Conservation (phyloP, 306 rosid genomes). For the Neltuma alba region DNA sequence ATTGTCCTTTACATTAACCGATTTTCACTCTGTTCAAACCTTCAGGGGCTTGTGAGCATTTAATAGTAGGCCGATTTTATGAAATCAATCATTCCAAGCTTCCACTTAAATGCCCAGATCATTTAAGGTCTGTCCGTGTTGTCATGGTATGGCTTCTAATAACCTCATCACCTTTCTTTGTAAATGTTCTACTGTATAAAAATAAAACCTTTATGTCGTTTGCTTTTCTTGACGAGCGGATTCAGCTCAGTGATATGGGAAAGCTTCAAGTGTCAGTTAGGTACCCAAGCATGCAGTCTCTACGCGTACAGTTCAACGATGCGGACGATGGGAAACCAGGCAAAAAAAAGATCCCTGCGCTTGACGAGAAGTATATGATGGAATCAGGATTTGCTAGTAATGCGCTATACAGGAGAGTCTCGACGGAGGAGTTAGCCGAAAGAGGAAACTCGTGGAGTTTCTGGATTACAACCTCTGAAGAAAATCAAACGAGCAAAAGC, state of each 20-base stretch:
- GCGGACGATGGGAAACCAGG: slow-evolving; percentile 38
- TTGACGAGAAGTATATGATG: slow-evolving; percentile 68
- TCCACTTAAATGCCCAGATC: slow-evolving; percentile 51
- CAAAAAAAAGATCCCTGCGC: slow-evolving; percentile 62
- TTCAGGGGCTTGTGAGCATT: slow-evolving; percentile 51
- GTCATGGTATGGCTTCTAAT: slow-evolving; percentile 58
- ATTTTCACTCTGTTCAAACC: slow-evolving; percentile 10
- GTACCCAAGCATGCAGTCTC: slow-evolving; percentile 76
- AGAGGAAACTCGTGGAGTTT: slow-evolving; percentile 60
- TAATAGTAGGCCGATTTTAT: slow-evolving; percentile 68
- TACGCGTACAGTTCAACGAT: slow-evolving; percentile 55
- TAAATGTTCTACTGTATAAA: neutral
- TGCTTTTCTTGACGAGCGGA: neutral
- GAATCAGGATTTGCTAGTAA: slow-evolving; percentile 50
- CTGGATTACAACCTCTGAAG: slow-evolving; percentile 54
- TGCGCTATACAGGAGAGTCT: slow-evolving; percentile 57
- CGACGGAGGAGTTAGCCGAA: slow-evolving; percentile 48
- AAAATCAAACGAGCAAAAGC: slow-evolving; percentile 13
- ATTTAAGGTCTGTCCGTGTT: slow-evolving; percentile 57
- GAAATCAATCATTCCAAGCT: slow-evolving; percentile 71
- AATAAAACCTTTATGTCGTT: neutral
- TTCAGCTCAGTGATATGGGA: slow-evolving; percentile 62
- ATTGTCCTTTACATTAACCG: neutral
- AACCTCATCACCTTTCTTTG: neutral
- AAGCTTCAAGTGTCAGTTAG: slow-evolving; percentile 55